phyloP scores from a whole-genome alignment of 2,329 filamentous ascomycete genomes.

The Colletotrichum australisinense region DNA sequence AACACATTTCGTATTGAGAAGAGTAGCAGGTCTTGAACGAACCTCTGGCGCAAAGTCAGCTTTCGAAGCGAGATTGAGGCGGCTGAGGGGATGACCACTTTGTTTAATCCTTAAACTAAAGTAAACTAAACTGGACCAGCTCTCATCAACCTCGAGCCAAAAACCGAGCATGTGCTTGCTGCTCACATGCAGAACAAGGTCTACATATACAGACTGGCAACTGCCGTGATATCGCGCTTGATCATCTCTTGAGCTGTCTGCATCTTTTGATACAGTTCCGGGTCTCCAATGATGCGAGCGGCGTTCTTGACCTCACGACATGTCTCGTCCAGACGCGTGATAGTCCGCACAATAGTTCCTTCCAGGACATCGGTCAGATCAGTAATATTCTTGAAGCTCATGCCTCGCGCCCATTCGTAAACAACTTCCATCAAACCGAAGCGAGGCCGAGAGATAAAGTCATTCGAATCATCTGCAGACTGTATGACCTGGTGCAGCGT shows the following conservation, averaged over 20 bases:
- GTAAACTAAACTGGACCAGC: not conserved
- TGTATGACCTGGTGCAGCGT: constrained; percentile 92
- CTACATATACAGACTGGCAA: constrained; percentile 89
- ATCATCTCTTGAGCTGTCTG: constrained; percentile 97
- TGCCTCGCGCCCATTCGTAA: constrained; percentile 97
- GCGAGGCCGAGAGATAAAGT: constrained; percentile 86
- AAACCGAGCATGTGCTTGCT: not conserved
- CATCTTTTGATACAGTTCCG: constrained; percentile 95
- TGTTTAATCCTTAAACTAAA: not conserved
- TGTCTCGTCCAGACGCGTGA: constrained; percentile 93
- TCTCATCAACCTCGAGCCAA: not conserved
- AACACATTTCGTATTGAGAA: not conserved
- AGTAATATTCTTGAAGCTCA: constrained; percentile 98
- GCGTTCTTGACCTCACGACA: constrained; percentile 98
- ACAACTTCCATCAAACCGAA: constrained; percentile 98
- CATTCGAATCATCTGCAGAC: constrained; percentile 88
- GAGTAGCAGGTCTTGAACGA: constrained; percentile 6
- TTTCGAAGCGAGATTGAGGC: not conserved
- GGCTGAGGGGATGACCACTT: not conserved
- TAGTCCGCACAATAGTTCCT: constrained; percentile 95
- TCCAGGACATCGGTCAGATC: constrained; percentile 96
- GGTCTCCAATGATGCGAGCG: constrained; percentile 93
- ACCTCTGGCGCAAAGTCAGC: not conserved
- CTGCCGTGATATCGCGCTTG: constrained; percentile 93
- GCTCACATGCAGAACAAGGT: not conserved